Evolutionary conservation across 2,329 filamentous ascomycete species (phyloP).

Genomic region (Phyllosticta citrichinensis): DNA sequence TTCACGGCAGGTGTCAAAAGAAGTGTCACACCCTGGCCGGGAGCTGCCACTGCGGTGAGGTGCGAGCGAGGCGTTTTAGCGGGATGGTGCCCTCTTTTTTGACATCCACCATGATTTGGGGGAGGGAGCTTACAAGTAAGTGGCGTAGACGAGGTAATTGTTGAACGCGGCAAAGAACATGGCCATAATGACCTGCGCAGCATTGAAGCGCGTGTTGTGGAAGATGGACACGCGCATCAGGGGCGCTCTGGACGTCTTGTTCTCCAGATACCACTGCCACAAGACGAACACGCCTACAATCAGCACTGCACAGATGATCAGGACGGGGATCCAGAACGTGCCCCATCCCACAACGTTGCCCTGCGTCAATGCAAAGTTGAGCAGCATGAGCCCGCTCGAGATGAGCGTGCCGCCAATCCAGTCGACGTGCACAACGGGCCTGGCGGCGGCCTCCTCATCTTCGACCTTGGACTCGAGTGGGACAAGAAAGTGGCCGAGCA

Average conservation of each 20-base stretch:
- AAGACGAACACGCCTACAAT: slow-evolving; percentile 47
- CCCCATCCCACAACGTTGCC: slow-evolving; percentile 61
- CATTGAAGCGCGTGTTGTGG: slow-evolving; percentile 47
- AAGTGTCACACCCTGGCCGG: too few species aligned
- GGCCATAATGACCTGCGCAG: slow-evolving; percentile 55
- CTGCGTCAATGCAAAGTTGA: slow-evolving; percentile 58
- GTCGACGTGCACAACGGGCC: slow-evolving; percentile 38
- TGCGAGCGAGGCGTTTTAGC: too few species aligned
- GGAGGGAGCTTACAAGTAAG: slow-evolving; percentile 42
- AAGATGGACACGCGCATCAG: slow-evolving; percentile 61
- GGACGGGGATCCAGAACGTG: slow-evolving; percentile 49
- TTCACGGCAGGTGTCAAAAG: too few species aligned
- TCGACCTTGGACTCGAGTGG: slow-evolving; percentile 36
- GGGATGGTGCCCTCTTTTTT: too few species aligned
- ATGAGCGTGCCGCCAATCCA: slow-evolving; percentile 57
- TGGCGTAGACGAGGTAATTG: slow-evolving; percentile 57
- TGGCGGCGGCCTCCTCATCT: neutral
- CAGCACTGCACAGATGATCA: slow-evolving; percentile 49
- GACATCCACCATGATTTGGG: too few species aligned
- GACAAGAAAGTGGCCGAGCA: slow-evolving; percentile 50
- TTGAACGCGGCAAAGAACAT: slow-evolving; percentile 61
- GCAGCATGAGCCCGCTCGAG: slow-evolving; percentile 50
- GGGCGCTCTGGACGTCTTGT: slow-evolving; percentile 39
- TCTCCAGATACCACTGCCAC: slow-evolving; percentile 54
- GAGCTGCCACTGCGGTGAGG: too few species aligned